Base-by-base conservation (phyloP, 495 filamentous ascomycete species). In the Penicillium verhagenii region DNA sequence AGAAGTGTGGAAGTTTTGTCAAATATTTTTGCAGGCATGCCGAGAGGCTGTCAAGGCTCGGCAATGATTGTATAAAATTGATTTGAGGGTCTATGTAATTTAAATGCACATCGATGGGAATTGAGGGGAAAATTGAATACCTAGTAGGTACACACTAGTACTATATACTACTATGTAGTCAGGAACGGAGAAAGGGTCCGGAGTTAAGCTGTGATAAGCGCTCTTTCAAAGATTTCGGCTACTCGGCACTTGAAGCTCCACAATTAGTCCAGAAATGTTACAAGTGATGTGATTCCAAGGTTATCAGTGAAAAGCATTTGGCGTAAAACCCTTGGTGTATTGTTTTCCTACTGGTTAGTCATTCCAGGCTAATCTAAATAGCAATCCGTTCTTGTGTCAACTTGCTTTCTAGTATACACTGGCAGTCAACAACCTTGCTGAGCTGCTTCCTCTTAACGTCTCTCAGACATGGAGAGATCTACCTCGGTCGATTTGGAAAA, bases 1-100 rank as follows among this genome's bases (percentile, higher is more conserved):
- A 47, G 94, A 98, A 61, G 88, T 91, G 16, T 90, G 85, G 73
- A 64, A 76, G 9, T 97, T 97, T 69, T 84, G 86, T 18, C 70
- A 80, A 51, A 82, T 76, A 33, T 78, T 78, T 54, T 43, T 68
- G 18, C 31, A 68, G 35, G 75, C 71, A 1, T 78, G 75, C 38
- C 61, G 47, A 45, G 60, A 69, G 21, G 73, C 73, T 4, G 62
- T 70, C 33, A 49, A 67, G 19, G 46, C 59, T 14, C 53, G 48
- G 31, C 42, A 59, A 45, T 63, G 47, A 56, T 23, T 10, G 11
- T 37, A 33, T 33, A 33, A 1, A 13, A 35, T n/a, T n/a, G n/a
- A 35, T 35, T 5, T n/a, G 14, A n/a, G 33, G 4, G 33, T 35
- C 10, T 35, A 14, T 35, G 16, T 35, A 5, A n/a, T 6, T n/a